Base-by-base conservation (phyloP, 805 yeast species). In the Grigorovia transvaalensis region DNA sequence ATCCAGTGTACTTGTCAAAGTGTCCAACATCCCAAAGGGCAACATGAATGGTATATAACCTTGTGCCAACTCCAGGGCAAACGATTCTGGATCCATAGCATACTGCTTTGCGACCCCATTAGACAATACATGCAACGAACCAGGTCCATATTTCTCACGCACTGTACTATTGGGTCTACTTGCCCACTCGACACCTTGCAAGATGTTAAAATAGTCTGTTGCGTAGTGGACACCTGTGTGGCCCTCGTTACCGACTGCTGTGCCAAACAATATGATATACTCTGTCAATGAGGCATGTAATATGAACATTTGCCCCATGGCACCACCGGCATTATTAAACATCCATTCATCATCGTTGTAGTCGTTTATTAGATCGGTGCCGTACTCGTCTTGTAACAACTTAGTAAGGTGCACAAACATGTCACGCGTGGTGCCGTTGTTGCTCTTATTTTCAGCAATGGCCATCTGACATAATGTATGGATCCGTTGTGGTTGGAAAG, bases 21-120 rank as follows among this genome's bases (percentile, higher is more conserved):
- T 79, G 65, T 88, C 96, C 48, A 87, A 72, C 70, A 91, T 81
- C 0, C 99, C 99, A 67, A 93, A 93, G 19, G 98, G 98, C 54
- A 93, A 76, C 99, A 93, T 93, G 45, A 91, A 84, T 40, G 99
- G 98, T 58, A 93, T 88, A 95, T 96, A 93, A 54, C 99, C 99
- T 73, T 91, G 98, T 8, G 99, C 99, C 62, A 91, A 76, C 68
- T 93, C 99, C 57, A 93, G 73, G 11, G 99, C 96, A 70, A 82
- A 93, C 0, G 86, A 75, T 41, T 85, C 95, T 33, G 78, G 68
- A 1, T 87, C 84, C 95, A 93, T 88, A 29, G 81, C 59, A 68
- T 93, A 93, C 71, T 93, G 99, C 71, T 87, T 88, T 59, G 80
- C 78, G 45, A 66, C 57, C 40, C 96, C 96, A 65, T 79, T 84